These are phyloP conservation scores for Pseudogymnoascus sp. DNA, from an alignment of 2,329 filamentous ascomycete genomes.

Conservation along the genomic window DNA sequence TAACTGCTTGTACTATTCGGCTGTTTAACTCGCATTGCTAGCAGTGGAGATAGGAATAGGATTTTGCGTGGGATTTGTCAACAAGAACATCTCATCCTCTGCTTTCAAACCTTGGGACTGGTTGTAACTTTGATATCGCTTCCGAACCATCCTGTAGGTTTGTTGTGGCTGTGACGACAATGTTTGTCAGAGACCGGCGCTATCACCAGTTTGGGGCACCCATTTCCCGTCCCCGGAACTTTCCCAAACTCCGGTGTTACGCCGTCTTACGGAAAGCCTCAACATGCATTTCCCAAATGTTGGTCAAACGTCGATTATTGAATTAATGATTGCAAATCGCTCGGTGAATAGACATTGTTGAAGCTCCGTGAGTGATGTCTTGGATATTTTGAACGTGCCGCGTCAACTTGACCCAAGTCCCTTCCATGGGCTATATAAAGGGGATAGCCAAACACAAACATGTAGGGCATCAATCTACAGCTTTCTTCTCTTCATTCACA, in stretches of 20 bases:
- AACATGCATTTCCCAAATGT: neutral
- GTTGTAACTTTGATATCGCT: neutral
- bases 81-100: neutral
- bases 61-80: neutral
- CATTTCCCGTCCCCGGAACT: neutral
- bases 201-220: neutral
- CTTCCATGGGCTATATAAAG: neutral
- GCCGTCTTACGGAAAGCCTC: neutral
- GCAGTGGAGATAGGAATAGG: neutral
- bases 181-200: neutral
- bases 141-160: neutral
- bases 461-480: neutral
- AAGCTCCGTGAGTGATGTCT: neutral
- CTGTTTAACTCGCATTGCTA: neutral
- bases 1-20: neutral
- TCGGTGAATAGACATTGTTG: neutral
- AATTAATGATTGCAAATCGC: neutral
- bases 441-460: neutral
- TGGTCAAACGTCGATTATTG: neutral
- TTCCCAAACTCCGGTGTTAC: neutral
- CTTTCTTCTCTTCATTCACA: neutral
- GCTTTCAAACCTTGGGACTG: neutral
- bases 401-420: neutral
- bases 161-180: neutral
- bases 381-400: neutral